These are phyloP conservation scores for Nakazawaea sp. DNA, from an alignment of 805 yeast species.

Conservation along the genomic window DNA sequence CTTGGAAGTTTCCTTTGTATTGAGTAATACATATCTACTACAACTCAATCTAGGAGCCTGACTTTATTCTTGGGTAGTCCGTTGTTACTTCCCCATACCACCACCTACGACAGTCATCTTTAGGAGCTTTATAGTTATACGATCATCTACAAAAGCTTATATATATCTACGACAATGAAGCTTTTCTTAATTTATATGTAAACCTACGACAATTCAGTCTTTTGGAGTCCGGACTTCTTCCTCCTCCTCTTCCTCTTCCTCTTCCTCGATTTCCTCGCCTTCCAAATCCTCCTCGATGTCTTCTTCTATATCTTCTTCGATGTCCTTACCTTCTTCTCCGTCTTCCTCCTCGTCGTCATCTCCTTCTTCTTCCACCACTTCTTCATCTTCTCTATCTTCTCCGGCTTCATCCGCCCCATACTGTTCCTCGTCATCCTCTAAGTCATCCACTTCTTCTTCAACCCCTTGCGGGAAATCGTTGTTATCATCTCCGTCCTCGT, in stretches of 20 bases:
- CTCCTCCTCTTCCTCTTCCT: constrained; percentile 38
- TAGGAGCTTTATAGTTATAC: too few species aligned
- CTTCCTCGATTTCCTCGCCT: constrained; percentile 26
- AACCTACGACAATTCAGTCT: too few species aligned
- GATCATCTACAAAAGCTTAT: too few species aligned
- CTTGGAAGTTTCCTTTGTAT: too few species aligned
- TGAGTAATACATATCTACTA: too few species aligned
- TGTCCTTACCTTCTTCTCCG: constrained; percentile 33
- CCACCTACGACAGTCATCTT: too few species aligned
- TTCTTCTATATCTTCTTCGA: constrained; percentile 29
- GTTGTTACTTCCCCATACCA: too few species aligned
- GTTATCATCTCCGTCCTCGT: constrained; percentile 42
- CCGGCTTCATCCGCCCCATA: constrained; percentile 54
- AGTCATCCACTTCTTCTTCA: constrained; percentile 57
- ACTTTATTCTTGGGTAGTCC: too few species aligned
- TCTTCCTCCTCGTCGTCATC: constrained; percentile 35
- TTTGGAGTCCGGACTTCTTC: constrained; percentile 23
- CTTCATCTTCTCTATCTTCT: constrained; percentile 44
- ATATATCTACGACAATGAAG: too few species aligned
- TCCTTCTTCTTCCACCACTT: constrained; percentile 40
- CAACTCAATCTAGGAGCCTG: too few species aligned
- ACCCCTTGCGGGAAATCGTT: constrained; percentile 70
- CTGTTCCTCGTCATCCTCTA: constrained; percentile 45
- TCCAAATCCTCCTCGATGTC: constrained; percentile 31
- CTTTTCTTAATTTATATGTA: too few species aligned